A percentile compares a stretch with the other conserved stretches of the same genome.
These are phyloP conservation scores for Colletotrichum theobromicola DNA, from an alignment of 2,329 filamentous ascomycete genomes.

Conservation along the genomic window DNA sequence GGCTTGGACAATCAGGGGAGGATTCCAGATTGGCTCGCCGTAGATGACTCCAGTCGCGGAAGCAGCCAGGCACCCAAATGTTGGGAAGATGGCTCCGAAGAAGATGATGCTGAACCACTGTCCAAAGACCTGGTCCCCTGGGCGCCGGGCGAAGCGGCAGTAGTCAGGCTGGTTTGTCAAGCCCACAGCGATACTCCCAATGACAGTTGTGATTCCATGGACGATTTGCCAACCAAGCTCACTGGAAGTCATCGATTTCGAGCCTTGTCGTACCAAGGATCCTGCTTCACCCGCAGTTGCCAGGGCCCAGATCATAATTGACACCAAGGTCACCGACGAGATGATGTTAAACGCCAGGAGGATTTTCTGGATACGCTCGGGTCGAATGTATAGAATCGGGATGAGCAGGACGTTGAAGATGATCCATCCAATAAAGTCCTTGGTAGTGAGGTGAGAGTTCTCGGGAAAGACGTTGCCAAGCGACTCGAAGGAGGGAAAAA, in stretches of 20 bases:
- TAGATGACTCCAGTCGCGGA: slow-evolving; percentile 32
- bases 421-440: slow-evolving; percentile 34
- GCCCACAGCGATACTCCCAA: slow-evolving; percentile 49
- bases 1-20: slow-evolving; percentile 26
- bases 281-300: slow-evolving; percentile 36
- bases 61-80: slow-evolving; percentile 42
- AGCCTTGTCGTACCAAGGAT: slow-evolving; percentile 24
- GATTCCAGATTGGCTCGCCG: slow-evolving; percentile 45
- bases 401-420: slow-evolving; percentile 32
- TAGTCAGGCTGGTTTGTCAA: slow-evolving; percentile 51
- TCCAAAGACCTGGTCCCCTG: slow-evolving; percentile 45
- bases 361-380: slow-evolving; percentile 40
- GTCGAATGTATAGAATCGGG: slow-evolving; percentile 47
- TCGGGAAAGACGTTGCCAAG: slow-evolving; percentile 29
- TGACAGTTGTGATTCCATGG: slow-evolving; percentile 43
- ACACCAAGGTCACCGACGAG: slow-evolving; percentile 32
- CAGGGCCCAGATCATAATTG: slow-evolving; percentile 40
- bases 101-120: slow-evolving; percentile 42
- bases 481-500: slow-evolving; percentile 29
- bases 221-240: slow-evolving; percentile 41
- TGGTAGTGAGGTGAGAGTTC: slow-evolving; percentile 26
- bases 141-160: slow-evolving; percentile 43
- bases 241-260: slow-evolving; percentile 4
- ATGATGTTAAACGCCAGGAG: slow-evolving; percentile 34
- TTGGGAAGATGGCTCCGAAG: slow-evolving; percentile 40